Conservation (phyloP, 495 filamentous ascomycete species). For the Talaromyces adpressus region DNA sequence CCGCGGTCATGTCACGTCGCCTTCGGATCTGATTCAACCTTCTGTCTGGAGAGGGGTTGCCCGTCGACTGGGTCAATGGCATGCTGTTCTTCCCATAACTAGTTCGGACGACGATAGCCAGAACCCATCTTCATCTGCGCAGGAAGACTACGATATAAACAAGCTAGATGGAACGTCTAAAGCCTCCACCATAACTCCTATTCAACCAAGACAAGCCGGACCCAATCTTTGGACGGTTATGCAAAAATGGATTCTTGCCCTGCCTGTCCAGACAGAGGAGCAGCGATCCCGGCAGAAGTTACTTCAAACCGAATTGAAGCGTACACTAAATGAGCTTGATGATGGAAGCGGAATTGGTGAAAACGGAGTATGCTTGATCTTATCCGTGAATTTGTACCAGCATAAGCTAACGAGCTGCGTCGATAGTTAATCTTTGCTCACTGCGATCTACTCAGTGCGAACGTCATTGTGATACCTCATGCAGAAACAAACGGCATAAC, state of each 20-base stretch:
- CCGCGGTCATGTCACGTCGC: slow-evolving; percentile 66
- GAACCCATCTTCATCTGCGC: neutral
- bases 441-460: slow-evolving; percentile 90
- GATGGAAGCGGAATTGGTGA: slow-evolving; percentile 65
- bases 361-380: slow-evolving; percentile 51
- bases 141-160: neutral
- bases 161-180: neutral
- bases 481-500: slow-evolving; percentile 22
- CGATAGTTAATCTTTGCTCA: slow-evolving; percentile 82
- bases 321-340: slow-evolving; percentile 60
- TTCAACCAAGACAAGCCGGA: slow-evolving; percentile 54
- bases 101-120: slow-evolving; percentile 2
- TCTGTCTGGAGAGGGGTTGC: slow-evolving; percentile 78
- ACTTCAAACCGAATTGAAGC: slow-evolving; percentile 69
- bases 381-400: neutral
- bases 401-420: neutral
- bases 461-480: slow-evolving; percentile 78
- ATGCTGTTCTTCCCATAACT: slow-evolving; percentile 57
- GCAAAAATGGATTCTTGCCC: slow-evolving; percentile 88
- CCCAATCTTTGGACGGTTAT: slow-evolving; percentile 90
- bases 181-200: slow-evolving; percentile 36
- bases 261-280: slow-evolving; percentile 62
- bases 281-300: slow-evolving; percentile 57
- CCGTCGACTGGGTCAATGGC: slow-evolving; percentile 81
- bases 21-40: slow-evolving; percentile 66